These are phyloP conservation scores for Phytophthora foliorum DNA, from an alignment of 352 stramenopile genomes.

Conservation along the genomic window DNA sequence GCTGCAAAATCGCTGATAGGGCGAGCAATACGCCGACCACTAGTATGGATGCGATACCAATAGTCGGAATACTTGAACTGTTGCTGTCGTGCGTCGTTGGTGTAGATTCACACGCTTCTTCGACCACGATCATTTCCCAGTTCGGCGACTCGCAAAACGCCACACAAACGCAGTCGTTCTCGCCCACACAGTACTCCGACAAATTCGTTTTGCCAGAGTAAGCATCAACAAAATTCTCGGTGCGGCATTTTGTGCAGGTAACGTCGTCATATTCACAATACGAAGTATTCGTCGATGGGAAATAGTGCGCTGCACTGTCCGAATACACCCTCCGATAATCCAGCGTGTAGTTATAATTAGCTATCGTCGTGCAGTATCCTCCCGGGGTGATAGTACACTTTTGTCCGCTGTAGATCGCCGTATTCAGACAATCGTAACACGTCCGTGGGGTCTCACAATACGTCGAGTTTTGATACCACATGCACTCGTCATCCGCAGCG, in stretches of 20 bases:
- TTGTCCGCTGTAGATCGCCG: constrained; percentile 42
- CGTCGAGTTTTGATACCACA: constrained; percentile 75
- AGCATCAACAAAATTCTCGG: constrained; percentile 36
- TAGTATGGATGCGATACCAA: constrained; percentile 42
- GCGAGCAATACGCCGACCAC: constrained; percentile 40
- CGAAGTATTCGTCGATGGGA: constrained; percentile 66
- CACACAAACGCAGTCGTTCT: constrained; percentile 59
- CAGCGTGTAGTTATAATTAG: constrained; percentile 44
- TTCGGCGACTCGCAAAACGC: constrained; percentile 61
- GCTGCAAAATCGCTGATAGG: constrained; percentile 40
- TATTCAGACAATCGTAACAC: constrained; percentile 73
- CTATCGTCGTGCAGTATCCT: constrained; percentile 68
- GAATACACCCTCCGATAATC: constrained; percentile 53
- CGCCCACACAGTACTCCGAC: constrained; percentile 55
- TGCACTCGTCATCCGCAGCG: constrained; percentile 53
- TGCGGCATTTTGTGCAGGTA: constrained; percentile 39
- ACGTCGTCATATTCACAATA: constrained; percentile 59
- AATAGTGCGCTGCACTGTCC: constrained; percentile 46
- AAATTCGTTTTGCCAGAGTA: constrained; percentile 35
- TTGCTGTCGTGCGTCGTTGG: constrained; percentile 1
- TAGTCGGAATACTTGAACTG: constrained; percentile 30
- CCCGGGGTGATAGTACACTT: constrained; percentile 63
- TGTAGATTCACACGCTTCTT: constrained; percentile 51
- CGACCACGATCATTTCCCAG: constrained; percentile 47
- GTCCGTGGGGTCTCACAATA: constrained; percentile 51